phyloP scores from a whole-genome alignment of 2,329 filamentous ascomycete species.

The Penicillium aurantiogriseum region DNA sequence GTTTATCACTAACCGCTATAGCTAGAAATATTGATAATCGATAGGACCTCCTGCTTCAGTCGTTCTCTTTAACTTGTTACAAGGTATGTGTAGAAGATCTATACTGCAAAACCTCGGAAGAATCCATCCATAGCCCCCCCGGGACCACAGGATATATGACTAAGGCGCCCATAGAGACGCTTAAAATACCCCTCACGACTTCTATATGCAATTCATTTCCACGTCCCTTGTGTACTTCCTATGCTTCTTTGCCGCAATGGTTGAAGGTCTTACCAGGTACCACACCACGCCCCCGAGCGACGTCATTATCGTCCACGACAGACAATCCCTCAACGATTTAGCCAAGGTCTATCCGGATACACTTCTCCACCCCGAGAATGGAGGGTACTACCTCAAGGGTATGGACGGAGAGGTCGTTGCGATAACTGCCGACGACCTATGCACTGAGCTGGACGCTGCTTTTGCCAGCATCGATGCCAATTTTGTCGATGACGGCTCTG shows the following conservation, averaged over 20 bases:
- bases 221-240: background rate
- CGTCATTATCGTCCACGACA: background rate
- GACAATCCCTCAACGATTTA: background rate
- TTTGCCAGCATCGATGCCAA: background rate
- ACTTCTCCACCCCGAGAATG: background rate
- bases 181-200: background rate
- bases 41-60: background rate
- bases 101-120: background rate
- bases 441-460: background rate
- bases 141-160: background rate
- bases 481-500: background rate
- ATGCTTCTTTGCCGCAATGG: background rate
- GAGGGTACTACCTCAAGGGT: background rate
- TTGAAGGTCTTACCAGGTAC: background rate
- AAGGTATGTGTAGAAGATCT: background rate
- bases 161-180: background rate
- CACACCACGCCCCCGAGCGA: background rate
- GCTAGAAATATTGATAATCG: background rate
- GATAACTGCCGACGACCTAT: background rate
- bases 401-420: background rate
- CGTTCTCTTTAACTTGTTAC: background rate
- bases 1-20: background rate
- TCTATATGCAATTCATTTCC: background rate
- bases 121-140: too few relatives aligned
- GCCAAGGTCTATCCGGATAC: background rate